Percentiles rank a stretch among this genome's conserved stretches.
Evolutionary conservation across 1,284 basidiomycete genomes (phyloP).

Genomic region (Heterobasidion irregulare): DNA sequence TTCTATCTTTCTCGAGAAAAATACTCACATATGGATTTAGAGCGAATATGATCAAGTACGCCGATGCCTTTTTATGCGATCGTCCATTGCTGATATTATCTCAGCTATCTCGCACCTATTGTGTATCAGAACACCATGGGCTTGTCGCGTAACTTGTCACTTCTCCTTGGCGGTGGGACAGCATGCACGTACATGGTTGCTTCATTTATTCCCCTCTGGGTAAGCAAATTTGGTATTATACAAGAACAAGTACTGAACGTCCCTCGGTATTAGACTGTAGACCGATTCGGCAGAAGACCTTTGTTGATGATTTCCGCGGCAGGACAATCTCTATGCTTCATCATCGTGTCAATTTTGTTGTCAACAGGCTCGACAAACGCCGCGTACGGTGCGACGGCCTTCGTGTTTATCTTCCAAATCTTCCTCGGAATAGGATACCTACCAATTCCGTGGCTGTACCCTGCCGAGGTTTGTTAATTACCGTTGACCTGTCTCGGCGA

Average conservation of each 20-base stretch:
- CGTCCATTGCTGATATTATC: not conserved
- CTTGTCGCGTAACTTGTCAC: conserved; percentile 29
- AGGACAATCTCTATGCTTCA: conserved; percentile 29
- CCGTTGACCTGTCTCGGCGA: not conserved
- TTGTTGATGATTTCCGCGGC: conserved; percentile 31
- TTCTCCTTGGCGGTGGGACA: conserved; percentile 32
- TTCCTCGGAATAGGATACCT: conserved; percentile 31
- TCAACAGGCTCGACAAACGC: conserved; percentile 23
- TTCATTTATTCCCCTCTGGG: conserved; percentile 37
- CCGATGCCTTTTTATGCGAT: not conserved
- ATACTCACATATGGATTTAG: not conserved
- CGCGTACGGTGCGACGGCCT: conserved; percentile 27
- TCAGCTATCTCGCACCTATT: conserved; percentile 30
- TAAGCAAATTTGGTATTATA: conserved; percentile 7
- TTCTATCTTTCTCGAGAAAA: not conserved
- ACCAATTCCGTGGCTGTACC: conserved; percentile 36
- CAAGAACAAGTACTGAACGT: not conserved
- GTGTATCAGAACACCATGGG: conserved; percentile 38
- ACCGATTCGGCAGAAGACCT: conserved; percentile 28
- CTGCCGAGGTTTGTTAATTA: conserved; percentile 24
- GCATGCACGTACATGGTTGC: conserved; percentile 33
- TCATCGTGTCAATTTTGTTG: conserved; percentile 24
- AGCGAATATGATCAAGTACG: conserved; percentile 23
- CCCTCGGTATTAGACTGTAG: conserved; percentile 23
- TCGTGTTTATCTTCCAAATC: conserved; percentile 35